Evolutionary conservation across 345 rosid genomes (phyloP).

Genomic region (Hirschfeldia incana): DNA sequence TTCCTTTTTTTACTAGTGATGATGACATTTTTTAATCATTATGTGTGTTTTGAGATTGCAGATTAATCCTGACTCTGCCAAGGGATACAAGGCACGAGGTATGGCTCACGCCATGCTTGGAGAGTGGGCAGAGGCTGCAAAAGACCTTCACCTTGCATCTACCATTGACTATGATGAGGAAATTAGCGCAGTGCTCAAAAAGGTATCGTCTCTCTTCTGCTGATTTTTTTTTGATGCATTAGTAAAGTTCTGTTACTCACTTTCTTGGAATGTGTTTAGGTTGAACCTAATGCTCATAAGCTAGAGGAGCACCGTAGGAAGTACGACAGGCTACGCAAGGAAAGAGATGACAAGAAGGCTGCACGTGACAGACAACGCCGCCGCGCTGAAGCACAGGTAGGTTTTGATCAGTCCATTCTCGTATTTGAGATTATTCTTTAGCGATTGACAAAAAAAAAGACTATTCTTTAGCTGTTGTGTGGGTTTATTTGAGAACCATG

Average conservation of each 20-base stretch:
- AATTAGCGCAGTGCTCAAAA: constrained; percentile 72
- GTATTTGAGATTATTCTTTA: constrained; percentile 1
- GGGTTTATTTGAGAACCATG: neutral
- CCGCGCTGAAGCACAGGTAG: constrained; percentile 94
- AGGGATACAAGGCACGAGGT: constrained; percentile 93
- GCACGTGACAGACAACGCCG: constrained; percentile 72
- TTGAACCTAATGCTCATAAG: constrained; percentile 87
- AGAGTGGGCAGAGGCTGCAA: constrained; percentile 90
- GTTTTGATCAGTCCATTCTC: neutral
- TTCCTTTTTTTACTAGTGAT: neutral
- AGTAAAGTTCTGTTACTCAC: neutral
- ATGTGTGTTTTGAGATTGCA: constrained; percentile 27
- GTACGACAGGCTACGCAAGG: constrained; percentile 84
- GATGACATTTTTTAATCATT: neutral
- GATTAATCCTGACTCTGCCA: constrained; percentile 98
- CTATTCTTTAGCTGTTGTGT: neutral
- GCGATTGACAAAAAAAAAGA: neutral
- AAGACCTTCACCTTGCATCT: constrained; percentile 89
- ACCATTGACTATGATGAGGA: constrained; percentile 88
- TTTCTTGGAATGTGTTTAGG: constrained; percentile 46
- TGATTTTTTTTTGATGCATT: neutral
- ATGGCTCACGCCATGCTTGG: constrained; percentile 91
- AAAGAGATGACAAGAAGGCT: constrained; percentile 75
- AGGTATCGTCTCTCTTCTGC: constrained; percentile 48
- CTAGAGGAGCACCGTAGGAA: constrained; percentile 94